These are phyloP conservation scores for Trichoderma sp. DNA, from an alignment of 2,329 filamentous ascomycete species.

Conservation along the genomic window DNA sequence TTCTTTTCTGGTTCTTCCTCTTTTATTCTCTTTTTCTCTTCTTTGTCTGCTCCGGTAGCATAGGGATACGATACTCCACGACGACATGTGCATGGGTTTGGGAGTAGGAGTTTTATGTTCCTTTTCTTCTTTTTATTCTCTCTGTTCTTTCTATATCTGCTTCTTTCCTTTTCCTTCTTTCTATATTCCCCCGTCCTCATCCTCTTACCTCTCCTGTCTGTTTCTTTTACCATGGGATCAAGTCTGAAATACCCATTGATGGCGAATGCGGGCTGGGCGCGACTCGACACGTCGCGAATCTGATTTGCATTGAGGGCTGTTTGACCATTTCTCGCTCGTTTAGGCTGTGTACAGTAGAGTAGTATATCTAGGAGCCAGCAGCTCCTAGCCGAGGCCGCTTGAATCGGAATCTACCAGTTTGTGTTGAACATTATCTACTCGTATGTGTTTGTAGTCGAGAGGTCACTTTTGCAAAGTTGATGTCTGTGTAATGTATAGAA, in stretches of 20 bases:
- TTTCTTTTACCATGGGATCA: conserved; percentile 9
- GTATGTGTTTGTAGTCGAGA: neutral
- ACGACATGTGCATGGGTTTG: conserved; percentile 18
- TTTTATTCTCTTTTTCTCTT: neutral
- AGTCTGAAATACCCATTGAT: conserved; percentile 27
- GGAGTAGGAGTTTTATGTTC: conserved; percentile 22
- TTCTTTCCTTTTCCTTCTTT: neutral
- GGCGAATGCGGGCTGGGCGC: conserved; percentile 27
- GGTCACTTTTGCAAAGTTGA: neutral
- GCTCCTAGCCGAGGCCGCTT: conserved; percentile 12
- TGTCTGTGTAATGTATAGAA: too few species aligned
- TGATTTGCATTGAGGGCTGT: neutral
- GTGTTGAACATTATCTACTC: neutral
- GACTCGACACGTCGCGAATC: conserved; percentile 16
- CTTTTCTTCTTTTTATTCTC: neutral
- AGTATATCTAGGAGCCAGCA: conserved; percentile 1
- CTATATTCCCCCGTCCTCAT: neutral
- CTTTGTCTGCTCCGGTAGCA: neutral
- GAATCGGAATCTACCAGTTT: conserved; percentile 20
- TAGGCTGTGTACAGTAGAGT: conserved; percentile 14
- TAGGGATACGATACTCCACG: conserved; percentile 13
- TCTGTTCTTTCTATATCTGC: neutral
- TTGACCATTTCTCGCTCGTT: neutral
- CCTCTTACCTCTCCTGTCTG: neutral
- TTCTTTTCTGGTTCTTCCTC: neutral